Percentiles rank a stretch among this genome's conserved stretches.
These are phyloP conservation scores for Aphanomyces stellatus DNA, from an alignment of 352 stramenopile genomes.

Conservation along the genomic window DNA sequence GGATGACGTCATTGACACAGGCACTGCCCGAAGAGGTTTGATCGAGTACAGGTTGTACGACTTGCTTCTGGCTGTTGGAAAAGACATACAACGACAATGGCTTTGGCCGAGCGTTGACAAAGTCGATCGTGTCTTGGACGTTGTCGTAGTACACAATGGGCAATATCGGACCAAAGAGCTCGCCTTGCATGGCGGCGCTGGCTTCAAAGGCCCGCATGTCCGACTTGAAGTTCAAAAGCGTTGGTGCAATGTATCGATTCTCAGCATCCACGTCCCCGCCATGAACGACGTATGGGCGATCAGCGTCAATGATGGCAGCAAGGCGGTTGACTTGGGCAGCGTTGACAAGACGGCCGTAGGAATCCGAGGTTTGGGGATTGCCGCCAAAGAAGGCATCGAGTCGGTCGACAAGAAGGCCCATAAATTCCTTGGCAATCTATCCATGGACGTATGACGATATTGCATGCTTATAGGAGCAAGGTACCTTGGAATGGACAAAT, in stretches of 20 bases:
- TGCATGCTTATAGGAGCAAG: too few species aligned
- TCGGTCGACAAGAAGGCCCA: neutral
- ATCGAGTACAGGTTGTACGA: slow-evolving; percentile 16
- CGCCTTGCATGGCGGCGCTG: slow-evolving; percentile 20
- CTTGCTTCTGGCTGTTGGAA: slow-evolving; percentile 18
- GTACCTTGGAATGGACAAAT: slow-evolving; percentile 35
- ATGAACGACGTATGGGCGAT: neutral
- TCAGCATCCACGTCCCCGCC: neutral
- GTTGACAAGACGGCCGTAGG: neutral
- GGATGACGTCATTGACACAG: slow-evolving; percentile 28
- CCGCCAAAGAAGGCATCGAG: neutral
- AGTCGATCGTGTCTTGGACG: slow-evolving; percentile 16
- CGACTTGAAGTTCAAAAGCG: slow-evolving; percentile 43
- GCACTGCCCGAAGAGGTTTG: slow-evolving; percentile 28
- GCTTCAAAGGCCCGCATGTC: slow-evolving; percentile 21
- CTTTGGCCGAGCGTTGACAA: slow-evolving; percentile 25
- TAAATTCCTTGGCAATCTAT: neutral
- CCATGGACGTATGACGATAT: neutral
- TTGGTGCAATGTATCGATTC: slow-evolving; percentile 38
- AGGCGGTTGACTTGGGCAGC: neutral
- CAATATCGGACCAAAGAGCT: slow-evolving; percentile 9
- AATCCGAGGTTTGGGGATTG: neutral
- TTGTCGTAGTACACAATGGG: slow-evolving; percentile 2
- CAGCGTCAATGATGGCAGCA: neutral
- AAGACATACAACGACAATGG: slow-evolving; percentile 29